Conservation (phyloP, 441 rosid genomes). For the Gossypium schwendimanii region DNA sequence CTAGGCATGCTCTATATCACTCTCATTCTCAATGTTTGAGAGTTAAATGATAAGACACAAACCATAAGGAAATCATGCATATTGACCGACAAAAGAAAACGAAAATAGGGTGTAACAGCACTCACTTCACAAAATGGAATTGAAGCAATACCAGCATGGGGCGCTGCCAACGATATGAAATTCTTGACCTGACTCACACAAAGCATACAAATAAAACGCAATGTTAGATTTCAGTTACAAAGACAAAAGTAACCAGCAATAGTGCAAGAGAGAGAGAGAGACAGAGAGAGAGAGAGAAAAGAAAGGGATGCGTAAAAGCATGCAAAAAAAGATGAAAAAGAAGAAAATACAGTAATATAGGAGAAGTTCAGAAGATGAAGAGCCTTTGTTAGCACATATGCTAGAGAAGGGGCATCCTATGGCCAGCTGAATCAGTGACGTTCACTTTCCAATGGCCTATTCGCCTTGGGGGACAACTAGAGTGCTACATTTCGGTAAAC, state of each 20-base stretch:
- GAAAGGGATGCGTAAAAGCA: neutral
- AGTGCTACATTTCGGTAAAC: neutral
- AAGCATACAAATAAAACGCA: neutral
- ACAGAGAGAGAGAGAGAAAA: too few relatives aligned
- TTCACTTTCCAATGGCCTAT: neutral
- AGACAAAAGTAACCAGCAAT: neutral
- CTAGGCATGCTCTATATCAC: neutral
- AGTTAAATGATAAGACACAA: neutral
- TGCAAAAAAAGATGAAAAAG: neutral
- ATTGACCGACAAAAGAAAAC: neutral
- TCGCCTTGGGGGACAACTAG: neutral
- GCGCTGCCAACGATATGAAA: constrained; percentile 63
- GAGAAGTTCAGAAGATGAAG: neutral
- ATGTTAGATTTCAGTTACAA: neutral
- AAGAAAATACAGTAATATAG: neutral
- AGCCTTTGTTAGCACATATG: neutral
- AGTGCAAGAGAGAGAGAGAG: neutral
- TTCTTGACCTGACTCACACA: constrained; percentile 59
- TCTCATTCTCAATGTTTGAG: too few relatives aligned
- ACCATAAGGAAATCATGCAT: neutral
- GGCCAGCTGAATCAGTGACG: neutral
- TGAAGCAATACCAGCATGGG: constrained; percentile 81
- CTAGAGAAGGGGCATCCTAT: neutral
- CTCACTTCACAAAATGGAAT: constrained; percentile 78
- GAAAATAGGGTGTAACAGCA: neutral